Conservation (phyloP, 2,329 filamentous ascomycete genomes). For the Hawksworthiomyces lignivorus region DNA sequence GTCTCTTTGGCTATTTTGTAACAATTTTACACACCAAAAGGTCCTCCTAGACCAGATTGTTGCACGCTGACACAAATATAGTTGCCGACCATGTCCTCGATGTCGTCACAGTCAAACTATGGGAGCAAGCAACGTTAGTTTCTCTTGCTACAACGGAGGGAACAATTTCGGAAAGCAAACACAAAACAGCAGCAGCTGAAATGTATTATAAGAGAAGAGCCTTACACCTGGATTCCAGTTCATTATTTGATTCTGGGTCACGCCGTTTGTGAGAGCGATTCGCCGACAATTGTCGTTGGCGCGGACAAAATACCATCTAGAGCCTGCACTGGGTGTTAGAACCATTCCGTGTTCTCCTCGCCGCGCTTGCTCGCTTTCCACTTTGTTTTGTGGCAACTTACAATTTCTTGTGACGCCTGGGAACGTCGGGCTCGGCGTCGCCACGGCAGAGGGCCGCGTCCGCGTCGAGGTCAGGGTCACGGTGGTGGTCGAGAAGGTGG, state of each 20-base stretch:
- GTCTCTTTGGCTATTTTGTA: too few species aligned
- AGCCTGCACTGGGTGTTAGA: not conserved
- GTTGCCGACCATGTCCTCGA: slow-evolving; percentile 9
- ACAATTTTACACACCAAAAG: too few species aligned
- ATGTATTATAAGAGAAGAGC: not conserved
- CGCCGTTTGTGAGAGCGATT: slow-evolving; percentile 3
- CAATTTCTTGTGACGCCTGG: slow-evolving; percentile 5
- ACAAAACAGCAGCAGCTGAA: too few species aligned
- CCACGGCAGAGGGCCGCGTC: not conserved
- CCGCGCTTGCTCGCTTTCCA: not conserved
- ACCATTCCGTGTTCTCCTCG: too few species aligned
- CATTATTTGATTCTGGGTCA: not conserved
- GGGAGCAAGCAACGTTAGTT: too few species aligned
- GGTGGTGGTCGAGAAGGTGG: not conserved
- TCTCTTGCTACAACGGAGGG: too few species aligned
- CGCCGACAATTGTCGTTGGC: slow-evolving; percentile 7
- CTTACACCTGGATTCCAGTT: slow-evolving; percentile 10
- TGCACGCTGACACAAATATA: slow-evolving; percentile 11
- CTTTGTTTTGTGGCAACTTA: not conserved
- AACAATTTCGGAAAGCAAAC: too few species aligned
- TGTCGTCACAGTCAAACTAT: slow-evolving; percentile 12
- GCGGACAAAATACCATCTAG: slow-evolving; percentile 1
- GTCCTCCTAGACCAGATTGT: too few species aligned
- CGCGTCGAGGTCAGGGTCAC: not conserved
- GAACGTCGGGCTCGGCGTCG: slow-evolving; percentile 3